Base-by-base conservation (phyloP, 176 grass and related monocot species). In the Tuctoria greenei region DNA sequence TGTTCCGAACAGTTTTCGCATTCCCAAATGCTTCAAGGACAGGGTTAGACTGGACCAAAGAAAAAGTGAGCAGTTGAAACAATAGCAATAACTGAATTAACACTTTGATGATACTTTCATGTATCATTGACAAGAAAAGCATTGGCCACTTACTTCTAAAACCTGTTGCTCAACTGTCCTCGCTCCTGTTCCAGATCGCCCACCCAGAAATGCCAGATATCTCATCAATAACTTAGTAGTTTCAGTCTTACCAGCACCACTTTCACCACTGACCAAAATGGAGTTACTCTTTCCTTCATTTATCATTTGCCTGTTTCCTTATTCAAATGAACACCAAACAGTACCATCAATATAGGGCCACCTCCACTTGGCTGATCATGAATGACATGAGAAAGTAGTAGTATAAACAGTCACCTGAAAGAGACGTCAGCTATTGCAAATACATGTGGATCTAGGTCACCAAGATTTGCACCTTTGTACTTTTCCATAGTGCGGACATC, bases 1-100 rank as follows among this genome's bases (percentile, higher is more conserved):
- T 99, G 73, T 99, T 99, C 67, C 95, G 85, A 74, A 99, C 89
- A 81, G 95, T 99, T 88, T 99, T 99, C 0, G 95, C 89, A 92
- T 99, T 99, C 66, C 95, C 95, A 92, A 99, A 99, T 74, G 95
- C 95, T 99, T 99, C 95, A 79, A 99, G 95, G 64, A 99, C 91
- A 76, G 95, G 95, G 61, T 99, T 99, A 52, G 95, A 99, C 95
- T 93, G 79, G 37, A 83, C 67, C 31, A 73, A 59, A 68, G 75
- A 12, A 71, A 47, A 54, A 93, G 46, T 61, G 34, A 71, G 71
- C 56, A 66, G 23, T 18, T 52, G 11, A 58, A 75, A 45, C 25
- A 72, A 21, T 73, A 76, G 37, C 47, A 43, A 28, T 21, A 72
- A 66, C 56, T 79, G 16, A 61, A 74, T 79, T 49, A 4, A 35